phyloP scores from a whole-genome alignment of 2,329 filamentous ascomycete species.

The Aspergillus phoenicis region DNA sequence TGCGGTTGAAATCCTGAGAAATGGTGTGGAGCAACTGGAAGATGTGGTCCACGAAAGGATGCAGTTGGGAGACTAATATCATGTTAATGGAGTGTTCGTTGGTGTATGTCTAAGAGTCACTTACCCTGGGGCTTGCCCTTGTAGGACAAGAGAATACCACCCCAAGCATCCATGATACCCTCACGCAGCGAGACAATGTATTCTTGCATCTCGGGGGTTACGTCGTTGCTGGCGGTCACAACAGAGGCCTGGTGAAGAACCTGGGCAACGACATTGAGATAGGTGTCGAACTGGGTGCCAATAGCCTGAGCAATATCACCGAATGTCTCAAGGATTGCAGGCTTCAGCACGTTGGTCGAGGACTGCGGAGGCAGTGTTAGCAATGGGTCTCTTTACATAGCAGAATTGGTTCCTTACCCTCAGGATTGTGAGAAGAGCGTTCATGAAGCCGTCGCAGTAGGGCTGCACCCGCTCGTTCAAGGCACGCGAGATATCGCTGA shows the following conservation, averaged over 20 bases:
- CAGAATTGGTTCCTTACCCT: slow-evolving; percentile 55
- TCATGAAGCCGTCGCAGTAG: slow-evolving; percentile 98
- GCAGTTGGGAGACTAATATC: slow-evolving; percentile 65
- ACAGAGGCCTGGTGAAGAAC: slow-evolving; percentile 90
- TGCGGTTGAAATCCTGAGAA: slow-evolving; percentile 80
- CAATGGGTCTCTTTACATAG: slow-evolving; percentile 10
- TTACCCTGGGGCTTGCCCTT: slow-evolving; percentile 61
- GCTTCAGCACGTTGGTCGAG: slow-evolving; percentile 92
- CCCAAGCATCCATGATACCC: slow-evolving; percentile 99
- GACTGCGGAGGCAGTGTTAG: slow-evolving; percentile 60
- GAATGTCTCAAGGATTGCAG: slow-evolving; percentile 95
- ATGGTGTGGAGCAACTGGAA: slow-evolving; percentile 84
- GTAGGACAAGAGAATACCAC: slow-evolving; percentile 93
- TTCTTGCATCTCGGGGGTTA: slow-evolving; percentile 92
- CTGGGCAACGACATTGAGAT: slow-evolving; percentile 86
- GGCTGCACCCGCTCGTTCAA: slow-evolving; percentile 88
- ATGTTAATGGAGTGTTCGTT: slow-evolving; percentile 12
- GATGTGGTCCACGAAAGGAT: slow-evolving; percentile 79
- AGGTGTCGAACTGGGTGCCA: slow-evolving; percentile 86
- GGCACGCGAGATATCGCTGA: slow-evolving; percentile 93
- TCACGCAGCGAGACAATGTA: slow-evolving; percentile 94
- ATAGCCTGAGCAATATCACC: slow-evolving; percentile 97
- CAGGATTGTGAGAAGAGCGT: slow-evolving; percentile 89
- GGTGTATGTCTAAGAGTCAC: slow-evolving; percentile 13
- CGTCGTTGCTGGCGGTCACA: slow-evolving; percentile 76